Percentiles rank a stretch among this genome's conserved stretches.
These are phyloP conservation scores for Rhinocladiella similis DNA, from an alignment of 2,329 filamentous ascomycete genomes.

Conservation along the genomic window DNA sequence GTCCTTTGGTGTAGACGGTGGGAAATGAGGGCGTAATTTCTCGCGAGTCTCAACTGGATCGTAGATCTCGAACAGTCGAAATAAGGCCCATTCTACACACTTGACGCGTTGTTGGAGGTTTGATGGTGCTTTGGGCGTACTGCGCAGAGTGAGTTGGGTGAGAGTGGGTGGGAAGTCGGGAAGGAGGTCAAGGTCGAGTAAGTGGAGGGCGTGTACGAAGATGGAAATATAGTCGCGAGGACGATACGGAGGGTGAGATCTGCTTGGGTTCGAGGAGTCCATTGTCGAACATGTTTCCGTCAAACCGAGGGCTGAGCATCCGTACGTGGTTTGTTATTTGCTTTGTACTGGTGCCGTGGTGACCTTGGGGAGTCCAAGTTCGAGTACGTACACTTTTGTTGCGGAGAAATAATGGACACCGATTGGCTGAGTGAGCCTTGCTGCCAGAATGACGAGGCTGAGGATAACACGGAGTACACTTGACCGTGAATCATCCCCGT, in stretches of 20 bases:
- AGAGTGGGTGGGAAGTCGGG: constrained; percentile 77
- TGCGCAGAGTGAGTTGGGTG: constrained; percentile 63
- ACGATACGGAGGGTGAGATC: constrained; percentile 32
- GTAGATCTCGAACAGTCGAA: constrained; percentile 81
- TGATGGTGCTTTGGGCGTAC: constrained; percentile 43
- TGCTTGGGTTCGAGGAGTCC: neutral
- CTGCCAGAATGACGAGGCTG: neutral
- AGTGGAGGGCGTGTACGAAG: constrained; percentile 79
- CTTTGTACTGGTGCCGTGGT: neutral
- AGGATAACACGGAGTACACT: neutral
- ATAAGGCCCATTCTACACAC: constrained; percentile 87
- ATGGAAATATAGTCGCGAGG: constrained; percentile 58
- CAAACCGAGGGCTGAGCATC: neutral
- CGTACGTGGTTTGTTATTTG: neutral
- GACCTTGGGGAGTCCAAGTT: neutral
- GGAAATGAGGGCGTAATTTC: constrained; percentile 90
- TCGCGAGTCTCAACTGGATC: constrained; percentile 72
- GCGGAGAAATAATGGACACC: neutral
- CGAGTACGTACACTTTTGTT: no score
- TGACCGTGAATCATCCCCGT: neutral
- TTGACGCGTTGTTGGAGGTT: constrained; percentile 82
- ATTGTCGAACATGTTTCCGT: neutral
- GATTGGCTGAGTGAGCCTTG: neutral
- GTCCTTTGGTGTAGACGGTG: constrained; percentile 84
- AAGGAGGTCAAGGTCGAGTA: constrained; percentile 75